phyloP scores from a whole-genome alignment of 306 rosid species.

The Cicer pinnatifidum region DNA sequence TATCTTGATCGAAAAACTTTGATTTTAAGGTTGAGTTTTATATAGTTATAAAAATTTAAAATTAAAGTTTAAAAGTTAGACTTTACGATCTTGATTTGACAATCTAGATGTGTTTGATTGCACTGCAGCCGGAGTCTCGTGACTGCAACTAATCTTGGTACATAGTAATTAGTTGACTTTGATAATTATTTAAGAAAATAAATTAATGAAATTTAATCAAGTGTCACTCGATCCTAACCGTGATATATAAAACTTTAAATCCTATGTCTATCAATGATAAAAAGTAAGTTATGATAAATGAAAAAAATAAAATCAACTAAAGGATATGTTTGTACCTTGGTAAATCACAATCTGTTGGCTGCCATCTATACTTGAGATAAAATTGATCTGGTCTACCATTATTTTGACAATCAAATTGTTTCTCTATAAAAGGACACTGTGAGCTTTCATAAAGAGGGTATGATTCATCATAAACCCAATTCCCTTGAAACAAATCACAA shows the following conservation, averaged over 20 bases:
- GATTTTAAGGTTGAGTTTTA: too few relatives aligned
- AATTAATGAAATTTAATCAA: too few relatives aligned
- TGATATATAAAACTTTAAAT: not conserved
- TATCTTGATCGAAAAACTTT: too few relatives aligned
- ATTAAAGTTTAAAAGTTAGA: too few relatives aligned
- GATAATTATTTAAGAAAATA: too few relatives aligned
- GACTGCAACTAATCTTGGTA: too few relatives aligned
- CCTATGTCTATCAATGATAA: not conserved
- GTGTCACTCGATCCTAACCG: not conserved
- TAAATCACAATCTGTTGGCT: slow-evolving; percentile 64
- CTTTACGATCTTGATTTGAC: too few relatives aligned
- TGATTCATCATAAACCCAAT: slow-evolving; percentile 64
- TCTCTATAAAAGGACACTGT: slow-evolving; percentile 63
- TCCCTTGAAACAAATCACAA: slow-evolving; percentile 65
- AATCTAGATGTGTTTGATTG: too few relatives aligned
- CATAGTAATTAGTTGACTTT: too few relatives aligned
- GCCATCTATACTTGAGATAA: slow-evolving; percentile 79
- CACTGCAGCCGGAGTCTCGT: too few relatives aligned
- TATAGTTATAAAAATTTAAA: too few relatives aligned
- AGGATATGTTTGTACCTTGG: slow-evolving; percentile 53
- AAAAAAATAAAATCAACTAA: not conserved
- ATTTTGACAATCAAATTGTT: slow-evolving; percentile 58
- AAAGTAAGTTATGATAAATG: not conserved
- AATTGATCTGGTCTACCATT: slow-evolving; percentile 73
- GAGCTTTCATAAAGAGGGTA: slow-evolving; percentile 64